Conservation (phyloP, 371 early-diverging fungal species). For the Mucor plumbeus region DNA sequence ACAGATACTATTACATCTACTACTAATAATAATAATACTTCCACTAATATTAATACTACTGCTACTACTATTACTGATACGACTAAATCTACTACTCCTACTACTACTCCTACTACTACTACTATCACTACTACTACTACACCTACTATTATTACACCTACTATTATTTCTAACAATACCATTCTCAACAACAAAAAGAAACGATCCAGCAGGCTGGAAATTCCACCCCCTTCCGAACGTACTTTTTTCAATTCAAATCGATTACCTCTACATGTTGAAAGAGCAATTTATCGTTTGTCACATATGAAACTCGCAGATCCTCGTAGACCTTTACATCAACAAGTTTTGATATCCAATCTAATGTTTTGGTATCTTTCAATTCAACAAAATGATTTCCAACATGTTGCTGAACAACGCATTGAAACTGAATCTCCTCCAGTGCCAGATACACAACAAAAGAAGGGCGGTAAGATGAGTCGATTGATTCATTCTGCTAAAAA, state of each 20-base stretch:
- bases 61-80: not conserved
- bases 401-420: conserved; percentile 1
- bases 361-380: conserved; percentile 89
- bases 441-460: conserved; percentile 16
- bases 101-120: not conserved
- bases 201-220: conserved; percentile 28
- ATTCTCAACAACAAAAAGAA: conserved; percentile 13
- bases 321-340: conserved; percentile 79
- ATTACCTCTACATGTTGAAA: conserved; percentile 79
- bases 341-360: conserved; percentile 87
- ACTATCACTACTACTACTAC: not conserved
- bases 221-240: conserved; percentile 9
- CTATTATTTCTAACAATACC: not conserved
- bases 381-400: conserved; percentile 23
- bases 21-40: not conserved
- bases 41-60: not conserved
- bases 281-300: conserved; percentile 83
- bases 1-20: not conserved
- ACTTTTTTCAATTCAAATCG: conserved; percentile 44
- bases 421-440: not conserved
- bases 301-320: conserved; percentile 88
- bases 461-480: conserved; percentile 21
- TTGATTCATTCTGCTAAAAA: conserved; percentile 30
- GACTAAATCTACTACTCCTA: not conserved
- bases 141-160: not conserved